Evolutionary conservation across 345 rosid genomes (phyloP), one percentile per base, ranked within the genome.

Genomic region (Geranium rotundifolium): DNA sequence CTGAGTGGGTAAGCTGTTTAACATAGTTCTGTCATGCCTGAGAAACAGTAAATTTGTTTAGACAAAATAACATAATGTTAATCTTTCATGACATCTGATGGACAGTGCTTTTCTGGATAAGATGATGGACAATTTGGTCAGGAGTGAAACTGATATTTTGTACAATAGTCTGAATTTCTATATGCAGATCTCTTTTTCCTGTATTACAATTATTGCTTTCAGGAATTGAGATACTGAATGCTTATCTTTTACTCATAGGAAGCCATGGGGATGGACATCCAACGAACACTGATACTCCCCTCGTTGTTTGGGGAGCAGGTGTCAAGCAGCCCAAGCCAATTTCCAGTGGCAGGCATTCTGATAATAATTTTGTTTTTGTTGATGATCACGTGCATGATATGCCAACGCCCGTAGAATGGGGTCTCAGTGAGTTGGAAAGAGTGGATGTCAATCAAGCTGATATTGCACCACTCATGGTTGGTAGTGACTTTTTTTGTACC

Each of bases 181-280:
- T 46, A 14, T 46, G 52, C 12, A 14, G 15, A 9, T 46, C 52
- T 46, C 14, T 61, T 62, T 69, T 54, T 5, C 39, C 34, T 2
- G 10, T 23, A 12, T 54, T 39, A 31, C 50, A 19, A 23, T 57
- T 57, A 16, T 34, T 20, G 54, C 17, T 57, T 65, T 18, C 19
- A 31, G 13, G 27, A 23, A 30, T 57, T 39, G 18, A 29, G 50
- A 65, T 64, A 61, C 59, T 77, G 71, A 76, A 68, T 65, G 60
- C n/a, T 70, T 19, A 37, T 27, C 5, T 73, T 64, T 63, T 50
- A 52, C 49, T 72, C 31, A 52, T 72, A 85, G 98, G 98, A 69
- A 91, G 98, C 69, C 98, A 91, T 74, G 98, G 96, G 58, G 98
- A 89, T 73, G 98, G 98, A 58, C 96, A 91, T 76, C 96, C 90